Conservation (phyloP, 2,329 filamentous ascomycete species). For the Coniochaeta pulveracea region DNA sequence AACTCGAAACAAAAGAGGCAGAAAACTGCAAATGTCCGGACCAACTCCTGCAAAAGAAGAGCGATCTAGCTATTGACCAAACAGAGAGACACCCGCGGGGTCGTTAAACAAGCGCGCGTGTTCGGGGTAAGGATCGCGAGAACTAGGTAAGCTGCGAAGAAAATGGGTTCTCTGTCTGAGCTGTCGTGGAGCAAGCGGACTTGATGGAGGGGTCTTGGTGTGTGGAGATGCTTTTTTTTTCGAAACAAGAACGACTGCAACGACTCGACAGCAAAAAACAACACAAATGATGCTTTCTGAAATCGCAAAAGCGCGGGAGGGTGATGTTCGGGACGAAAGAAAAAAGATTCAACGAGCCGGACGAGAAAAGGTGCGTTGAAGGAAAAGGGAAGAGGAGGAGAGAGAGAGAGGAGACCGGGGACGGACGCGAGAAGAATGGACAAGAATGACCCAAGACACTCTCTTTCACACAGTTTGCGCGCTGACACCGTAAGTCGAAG, state of each 20-base stretch:
- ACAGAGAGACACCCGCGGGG: no score
- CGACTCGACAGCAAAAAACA: constrained; percentile 13
- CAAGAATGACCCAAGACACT: no score
- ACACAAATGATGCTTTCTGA: constrained; percentile 20
- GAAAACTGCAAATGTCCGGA: neutral
- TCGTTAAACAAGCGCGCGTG: no score
- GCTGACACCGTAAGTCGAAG: constrained; percentile 11
- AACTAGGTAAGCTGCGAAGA: neutral
- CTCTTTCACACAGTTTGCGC: no score
- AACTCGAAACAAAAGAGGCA: no score
- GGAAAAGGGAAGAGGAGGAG: constrained; percentile 14
- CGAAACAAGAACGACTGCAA: neutral
- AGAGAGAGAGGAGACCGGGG: constrained; percentile 13
- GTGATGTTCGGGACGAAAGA: constrained; percentile 1
- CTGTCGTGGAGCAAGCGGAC: neutral
- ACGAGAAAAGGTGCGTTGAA: neutral
- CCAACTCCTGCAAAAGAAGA: neutral
- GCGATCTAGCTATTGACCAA: no score
- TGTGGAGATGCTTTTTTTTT: neutral
- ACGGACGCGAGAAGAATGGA: constrained; percentile 11
- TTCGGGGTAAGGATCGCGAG: no score
- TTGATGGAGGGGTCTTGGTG: neutral
- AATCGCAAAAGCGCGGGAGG: constrained; percentile 16
- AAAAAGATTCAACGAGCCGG: neutral
- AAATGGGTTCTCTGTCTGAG: constrained; percentile 1